Base-by-base conservation (phyloP, 306 rosid species). In the Glycine tomentella region DNA sequence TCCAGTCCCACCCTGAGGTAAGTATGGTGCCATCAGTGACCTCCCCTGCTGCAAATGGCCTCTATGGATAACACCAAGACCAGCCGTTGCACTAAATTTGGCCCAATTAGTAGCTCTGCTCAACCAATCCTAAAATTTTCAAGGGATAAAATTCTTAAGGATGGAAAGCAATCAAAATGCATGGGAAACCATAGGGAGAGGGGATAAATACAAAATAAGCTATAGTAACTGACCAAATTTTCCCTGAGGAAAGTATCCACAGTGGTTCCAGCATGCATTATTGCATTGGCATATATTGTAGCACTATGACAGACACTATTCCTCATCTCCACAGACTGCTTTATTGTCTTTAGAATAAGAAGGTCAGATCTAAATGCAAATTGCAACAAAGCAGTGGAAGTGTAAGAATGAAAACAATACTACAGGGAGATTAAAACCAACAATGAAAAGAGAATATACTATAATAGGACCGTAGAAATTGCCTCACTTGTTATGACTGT, bases 41-140 rank as follows among this genome's bases (percentile, higher is more conserved):
- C 97, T 91, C 80, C 97, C 97, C 83, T 91, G 97, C 88, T 95
- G 97, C 84, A 95, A 83, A 87, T 95, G 99, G 59, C 99, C 99
- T 80, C 98, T 88, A 69, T 95, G 99, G 75, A 95, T 95, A 62
- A 95, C 99, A 86, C 99, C 99, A 33, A 95, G 91, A 63, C 99
- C 99, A 14, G 98, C 99, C 2, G 98, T 93, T 49, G 99, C 99
- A 82, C 99, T 95, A 84, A 95, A 95, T 75, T 95, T 95, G 4
- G 97, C 99, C 99, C 99, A 95, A 80, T 95, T 95, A 73, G 96
- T 95, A 38, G 99, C 99, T 84, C 99, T 91, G 93, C 99, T 95
- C 87, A 95, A 81, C 98, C 97, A 95, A 76, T 93, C 99, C 98
- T 95, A 87, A 53, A 51, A 69, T 83, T 74, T 85, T 49, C 56